These are phyloP conservation scores for Termitomyces bulborhizus DNA, from an alignment of 768 basidiomycete genomes.

Conservation along the genomic window DNA sequence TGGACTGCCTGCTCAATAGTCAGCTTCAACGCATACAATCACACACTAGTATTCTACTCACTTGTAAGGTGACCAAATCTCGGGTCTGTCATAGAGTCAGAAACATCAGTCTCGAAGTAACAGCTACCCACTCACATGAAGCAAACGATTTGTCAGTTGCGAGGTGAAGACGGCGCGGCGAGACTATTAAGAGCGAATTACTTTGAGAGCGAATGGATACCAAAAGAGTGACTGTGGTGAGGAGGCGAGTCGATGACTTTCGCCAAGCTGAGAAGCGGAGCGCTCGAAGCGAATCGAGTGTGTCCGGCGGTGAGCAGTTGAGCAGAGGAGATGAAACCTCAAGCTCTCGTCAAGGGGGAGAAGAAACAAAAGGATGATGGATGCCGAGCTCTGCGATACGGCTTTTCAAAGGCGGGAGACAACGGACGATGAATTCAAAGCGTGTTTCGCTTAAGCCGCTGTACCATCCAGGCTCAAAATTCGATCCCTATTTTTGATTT, in stretches of 20 bases:
- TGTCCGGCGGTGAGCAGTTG: constrained; percentile 26
- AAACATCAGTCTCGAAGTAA: neutral
- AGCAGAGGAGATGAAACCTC: constrained; percentile 26
- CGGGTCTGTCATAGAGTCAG: constrained; percentile 4
- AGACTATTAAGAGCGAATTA: constrained; percentile 24
- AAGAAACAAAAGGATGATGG: constrained; percentile 35
- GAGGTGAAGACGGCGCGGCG: constrained; percentile 12
- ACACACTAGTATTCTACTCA: neutral
- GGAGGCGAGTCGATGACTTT: constrained; percentile 22
- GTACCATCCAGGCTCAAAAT: constrained; percentile 39
- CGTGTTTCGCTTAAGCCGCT: constrained; percentile 50
- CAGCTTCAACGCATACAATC: neutral
- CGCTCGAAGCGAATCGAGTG: constrained; percentile 54
- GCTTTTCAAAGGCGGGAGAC: constrained; percentile 46
- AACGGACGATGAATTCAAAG: constrained; percentile 39
- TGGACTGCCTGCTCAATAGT: neutral
- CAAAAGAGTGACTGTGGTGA: constrained; percentile 49
- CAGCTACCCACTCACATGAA: constrained; percentile 10
- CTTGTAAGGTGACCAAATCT: neutral
- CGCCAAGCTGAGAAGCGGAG: constrained; percentile 21
- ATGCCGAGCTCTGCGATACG: constrained; percentile 37
- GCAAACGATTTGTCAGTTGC: constrained; percentile 18
- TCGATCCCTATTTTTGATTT: constrained; percentile 50
- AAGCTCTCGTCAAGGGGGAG: constrained; percentile 24
- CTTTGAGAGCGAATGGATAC: constrained; percentile 23